Base-by-base conservation (phyloP, 306 rosid genomes). In the Lathyrus tuberosus region DNA sequence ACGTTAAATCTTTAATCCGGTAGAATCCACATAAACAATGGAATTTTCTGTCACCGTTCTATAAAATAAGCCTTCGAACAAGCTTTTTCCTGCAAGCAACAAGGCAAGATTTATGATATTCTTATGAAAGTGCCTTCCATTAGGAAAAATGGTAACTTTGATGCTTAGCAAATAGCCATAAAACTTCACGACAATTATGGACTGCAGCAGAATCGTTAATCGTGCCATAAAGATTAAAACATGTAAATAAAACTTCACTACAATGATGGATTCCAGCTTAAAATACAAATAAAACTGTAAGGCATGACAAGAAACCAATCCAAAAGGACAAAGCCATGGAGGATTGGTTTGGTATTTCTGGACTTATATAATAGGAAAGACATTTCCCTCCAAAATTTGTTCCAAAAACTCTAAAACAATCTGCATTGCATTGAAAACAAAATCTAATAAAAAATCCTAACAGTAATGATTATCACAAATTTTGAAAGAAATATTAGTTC, bases 1-100 rank as follows among this genome's bases (percentile, higher is more conserved):
- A 71, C 3, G 98, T 90, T 96, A 92, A 82, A 84, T 92, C 98
- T 2, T 96, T 92, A 68, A 92, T 95, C 98, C 89, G 84, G 69
- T 65, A n/a, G 78, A 31, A 66, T 42, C 33, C 72, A 67, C 64
- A 75, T 33, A 67, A 49, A 28, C 33, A 41, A 64, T 53, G 43
- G 17, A 26, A 13, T 62, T 40, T 76, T 35, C 69, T 22, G 65
- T 69, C 38, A 3, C 51, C 40, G 44, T 65, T 65, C 41, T 26
- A 82, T 41, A 38, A 33, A 26, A 37, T 64, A 60, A 92, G 86
- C 65, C 98, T 86, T 47, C 96, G 89, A 30, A 96, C 98, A 59
- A 92, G 96, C 76, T 90, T 92, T 84, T 92, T 92, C 80, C 98
- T 92, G 83, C 47, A 70, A 28, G 46, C 42, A 75, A 69, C 57